A percentile compares a stretch with the other conserved stretches of the same genome.
phyloP scores from a whole-genome alignment of 768 basidiomycete genomes.

The Leccinum boreale region DNA sequence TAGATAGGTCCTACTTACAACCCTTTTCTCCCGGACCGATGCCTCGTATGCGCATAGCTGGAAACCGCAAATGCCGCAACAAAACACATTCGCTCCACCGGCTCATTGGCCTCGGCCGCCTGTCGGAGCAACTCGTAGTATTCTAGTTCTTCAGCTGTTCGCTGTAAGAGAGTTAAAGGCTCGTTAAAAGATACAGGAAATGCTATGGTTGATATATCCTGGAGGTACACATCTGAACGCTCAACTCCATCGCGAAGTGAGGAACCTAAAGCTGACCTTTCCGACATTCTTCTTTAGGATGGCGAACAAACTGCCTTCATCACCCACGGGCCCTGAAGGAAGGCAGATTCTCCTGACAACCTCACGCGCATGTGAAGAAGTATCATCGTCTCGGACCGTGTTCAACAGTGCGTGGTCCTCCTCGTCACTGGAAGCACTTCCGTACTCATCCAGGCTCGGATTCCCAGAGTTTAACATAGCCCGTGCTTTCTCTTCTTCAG shows the following conservation, averaged over 20 bases:
- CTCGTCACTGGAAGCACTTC: constrained; percentile 47
- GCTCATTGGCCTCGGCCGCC: constrained; percentile 55
- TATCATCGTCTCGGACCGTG: constrained; percentile 3
- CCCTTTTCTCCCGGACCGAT: constrained; percentile 81
- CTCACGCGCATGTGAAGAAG: constrained; percentile 17
- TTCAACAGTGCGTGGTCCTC: constrained; percentile 26
- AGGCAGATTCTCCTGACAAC: constrained; percentile 53
- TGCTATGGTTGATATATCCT: constrained; percentile 81
- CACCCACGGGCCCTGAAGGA: constrained; percentile 58
- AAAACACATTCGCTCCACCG: constrained; percentile 66
- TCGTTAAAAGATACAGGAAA: constrained; percentile 93
- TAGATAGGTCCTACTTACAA: constrained; percentile 55
- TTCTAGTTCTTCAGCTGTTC: constrained; percentile 81
- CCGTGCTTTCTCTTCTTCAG: constrained; percentile 39
- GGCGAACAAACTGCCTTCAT: constrained; percentile 80
- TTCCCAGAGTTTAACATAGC: constrained; percentile 39
- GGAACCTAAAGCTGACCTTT: constrained; percentile 47
- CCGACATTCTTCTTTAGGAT: constrained; percentile 88
- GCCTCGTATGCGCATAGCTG: constrained; percentile 74
- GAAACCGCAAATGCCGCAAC: constrained; percentile 86
- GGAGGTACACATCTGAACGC: not conserved
- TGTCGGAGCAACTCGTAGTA: constrained; percentile 67
- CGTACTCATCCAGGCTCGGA: constrained; percentile 38
- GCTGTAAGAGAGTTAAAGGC: constrained; percentile 78
- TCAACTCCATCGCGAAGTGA: not conserved